Percentiles rank a stretch among this genome's conserved stretches.
Conservation (phyloP, 148 eudicot genomes). For the Persicaria tinctoria region DNA sequence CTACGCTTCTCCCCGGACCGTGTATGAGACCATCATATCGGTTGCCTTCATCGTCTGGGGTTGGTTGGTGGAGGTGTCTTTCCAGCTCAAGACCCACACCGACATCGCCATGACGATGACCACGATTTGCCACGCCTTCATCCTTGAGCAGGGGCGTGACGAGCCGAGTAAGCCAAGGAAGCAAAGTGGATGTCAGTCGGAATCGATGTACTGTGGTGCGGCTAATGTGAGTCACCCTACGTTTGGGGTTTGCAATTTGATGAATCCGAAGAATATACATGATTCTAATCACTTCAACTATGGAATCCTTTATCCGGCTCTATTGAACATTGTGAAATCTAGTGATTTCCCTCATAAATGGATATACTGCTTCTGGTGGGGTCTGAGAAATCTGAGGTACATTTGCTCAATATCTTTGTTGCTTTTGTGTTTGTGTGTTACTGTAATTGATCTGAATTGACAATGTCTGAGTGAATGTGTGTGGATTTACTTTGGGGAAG, state of each 20-base stretch:
- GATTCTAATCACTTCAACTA: constrained; percentile 35
- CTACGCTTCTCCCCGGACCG: too few species aligned
- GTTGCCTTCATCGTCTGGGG: too few species aligned
- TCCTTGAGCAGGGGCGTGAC: too few species aligned
- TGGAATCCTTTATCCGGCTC: constrained; percentile 67
- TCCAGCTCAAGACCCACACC: too few species aligned
- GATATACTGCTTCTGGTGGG: constrained; percentile 92
- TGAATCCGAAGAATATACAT: background rate
- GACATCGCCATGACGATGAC: too few species aligned
- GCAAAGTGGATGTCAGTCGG: constrained; percentile 13
- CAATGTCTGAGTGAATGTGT: background rate
- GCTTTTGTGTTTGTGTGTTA: background rate
- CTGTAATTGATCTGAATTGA: background rate
- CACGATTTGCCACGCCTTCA: too few species aligned
- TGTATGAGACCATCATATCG: too few species aligned
- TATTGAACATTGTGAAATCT: constrained; percentile 40
- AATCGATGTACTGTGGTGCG: constrained; percentile 34
- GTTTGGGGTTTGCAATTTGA: background rate
- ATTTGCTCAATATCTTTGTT: background rate
- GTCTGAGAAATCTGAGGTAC: constrained; percentile 68
- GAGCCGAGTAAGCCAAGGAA: background rate
- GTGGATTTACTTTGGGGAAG: too few species aligned
- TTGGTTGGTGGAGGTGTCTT: too few species aligned
- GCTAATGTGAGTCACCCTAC: background rate
- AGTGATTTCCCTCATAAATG: constrained; percentile 44